Evolutionary conservation across 495 filamentous ascomycete genomes (phyloP).

Genomic region (Podospora pseudocomata): DNA sequence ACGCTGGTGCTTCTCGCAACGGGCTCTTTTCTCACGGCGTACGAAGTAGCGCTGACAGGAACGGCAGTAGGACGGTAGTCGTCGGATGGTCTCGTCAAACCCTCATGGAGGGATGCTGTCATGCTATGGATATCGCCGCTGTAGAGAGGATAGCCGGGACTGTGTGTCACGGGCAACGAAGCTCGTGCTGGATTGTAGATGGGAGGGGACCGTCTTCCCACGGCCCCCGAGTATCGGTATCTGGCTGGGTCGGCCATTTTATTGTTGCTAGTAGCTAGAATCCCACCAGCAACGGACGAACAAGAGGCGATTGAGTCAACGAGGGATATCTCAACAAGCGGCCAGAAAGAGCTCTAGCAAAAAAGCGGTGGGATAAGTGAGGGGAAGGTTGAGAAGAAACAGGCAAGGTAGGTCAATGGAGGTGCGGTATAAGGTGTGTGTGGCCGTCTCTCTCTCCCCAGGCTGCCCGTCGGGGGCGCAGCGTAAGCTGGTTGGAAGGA

Average conservation of each 20-base stretch:
- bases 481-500: slow-evolving; percentile 5
- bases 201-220: slow-evolving; percentile 42
- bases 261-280: neutral
- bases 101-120: slow-evolving; percentile 38
- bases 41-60: slow-evolving; percentile 42
- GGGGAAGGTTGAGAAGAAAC: neutral
- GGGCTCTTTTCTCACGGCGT: slow-evolving; percentile 48
- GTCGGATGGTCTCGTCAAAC: slow-evolving; percentile 30
- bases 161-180: slow-evolving; percentile 43
- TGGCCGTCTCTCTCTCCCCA: neutral
- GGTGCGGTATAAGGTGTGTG: slow-evolving; percentile 4
- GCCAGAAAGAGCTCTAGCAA: neutral
- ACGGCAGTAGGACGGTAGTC: slow-evolving; percentile 30
- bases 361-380: slow-evolving; percentile 9
- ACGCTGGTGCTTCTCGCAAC: slow-evolving; percentile 39
- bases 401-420: neutral
- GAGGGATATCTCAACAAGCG: slow-evolving; percentile 6
- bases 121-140: slow-evolving; percentile 41
- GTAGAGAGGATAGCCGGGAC: slow-evolving; percentile 42
- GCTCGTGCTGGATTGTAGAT: slow-evolving; percentile 46
- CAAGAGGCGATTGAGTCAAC: neutral
- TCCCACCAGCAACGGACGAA: neutral
- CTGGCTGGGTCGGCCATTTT: slow-evolving; percentile 42
- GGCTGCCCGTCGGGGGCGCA: slow-evolving; percentile 21
- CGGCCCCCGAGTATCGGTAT: slow-evolving; percentile 32